phyloP scores from a whole-genome alignment of 768 basidiomycete species.

The Asterophora parasitica region DNA sequence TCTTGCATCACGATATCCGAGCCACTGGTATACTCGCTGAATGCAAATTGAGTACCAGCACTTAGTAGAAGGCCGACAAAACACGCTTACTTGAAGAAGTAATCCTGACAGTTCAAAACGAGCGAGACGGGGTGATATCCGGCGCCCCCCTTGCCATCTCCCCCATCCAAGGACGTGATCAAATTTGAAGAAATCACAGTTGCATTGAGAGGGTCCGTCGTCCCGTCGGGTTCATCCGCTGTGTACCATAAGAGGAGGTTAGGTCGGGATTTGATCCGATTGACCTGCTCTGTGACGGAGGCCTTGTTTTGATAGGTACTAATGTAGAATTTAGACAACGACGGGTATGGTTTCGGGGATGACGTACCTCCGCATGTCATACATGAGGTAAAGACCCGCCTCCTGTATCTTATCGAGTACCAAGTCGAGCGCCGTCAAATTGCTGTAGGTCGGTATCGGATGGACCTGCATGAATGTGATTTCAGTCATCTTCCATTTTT shows the following conservation, averaged over 20 bases:
- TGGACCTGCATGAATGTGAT: conserved; percentile 48
- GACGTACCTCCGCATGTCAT: conserved; percentile 67
- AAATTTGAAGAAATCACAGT: conserved; percentile 48
- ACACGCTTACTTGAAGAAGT: conserved; percentile 43
- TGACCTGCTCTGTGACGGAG: conserved; percentile 64
- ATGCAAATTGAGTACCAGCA: not conserved
- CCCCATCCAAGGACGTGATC: conserved; percentile 54
- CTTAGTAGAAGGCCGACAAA: not conserved
- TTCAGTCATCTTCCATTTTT: conserved; percentile 15
- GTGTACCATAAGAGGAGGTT: conserved; percentile 76
- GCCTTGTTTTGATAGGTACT: conserved; percentile 63
- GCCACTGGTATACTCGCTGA: conserved; percentile 46
- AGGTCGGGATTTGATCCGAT: conserved; percentile 56
- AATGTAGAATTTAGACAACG: conserved; percentile 7
- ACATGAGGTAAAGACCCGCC: conserved; percentile 69
- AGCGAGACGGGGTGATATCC: conserved; percentile 66
- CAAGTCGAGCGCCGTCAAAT: conserved; percentile 49
- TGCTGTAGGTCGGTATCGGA: conserved; percentile 62
- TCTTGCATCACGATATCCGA: conserved; percentile 72
- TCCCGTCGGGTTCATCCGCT: conserved; percentile 68
- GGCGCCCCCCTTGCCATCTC: conserved; percentile 40
- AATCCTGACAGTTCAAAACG: conserved; percentile 64
- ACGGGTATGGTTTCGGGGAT: not conserved
- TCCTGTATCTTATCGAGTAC: conserved; percentile 71
- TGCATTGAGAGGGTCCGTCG: conserved; percentile 60